Base-by-base conservation (phyloP, 495 filamentous ascomycete genomes). In the Cercophora scortea region DNA sequence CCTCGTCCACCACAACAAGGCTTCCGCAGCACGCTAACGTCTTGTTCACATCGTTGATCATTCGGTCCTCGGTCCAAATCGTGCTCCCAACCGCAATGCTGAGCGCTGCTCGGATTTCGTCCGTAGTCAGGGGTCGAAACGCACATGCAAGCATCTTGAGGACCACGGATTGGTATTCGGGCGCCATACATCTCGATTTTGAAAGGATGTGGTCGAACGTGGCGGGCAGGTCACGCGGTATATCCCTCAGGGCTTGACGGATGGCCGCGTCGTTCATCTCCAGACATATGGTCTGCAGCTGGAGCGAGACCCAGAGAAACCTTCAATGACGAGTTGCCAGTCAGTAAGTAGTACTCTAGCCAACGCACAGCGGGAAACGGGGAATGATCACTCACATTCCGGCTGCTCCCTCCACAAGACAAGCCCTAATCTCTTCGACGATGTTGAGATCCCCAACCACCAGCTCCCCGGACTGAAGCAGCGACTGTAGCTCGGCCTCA, bases 401-500 rank as follows among this genome's bases (percentile, higher is more conserved):
- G 18, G 8, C 16, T 4, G 42, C 42, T 17, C 42, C 42, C 10
- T 16, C 42, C 10, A 43, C 18, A 10, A 43, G 42, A 15, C 42
- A 43, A 9, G 10, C 42, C 16, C 18, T 43, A 19, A 43, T 43
- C 15, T 43, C 42, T 3, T 43, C 42, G 8, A 43, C 3, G 16
- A 43, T 10, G 8, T 17, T 13, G 2, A 9, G 42, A 15, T 19
- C 16, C 8, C 42, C 42, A 3, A 43, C 42, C 15, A 17, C 42
- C 8, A 43, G 42, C 3, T 43, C 42, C 8, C 42, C 42, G 5
- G 18, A 13, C 8, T 43, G 4, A 19, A 43, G 15, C 8, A 43
- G 42, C 4, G 8, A 9, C 18, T 43, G 15, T 40, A 76, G 51
- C 48, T 72, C 66, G 15, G 57, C 53, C 17, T 59, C 49, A 48